Evolutionary conservation across 2,329 filamentous ascomycete species (phyloP).

Genomic region (Colletotrichum sp.): DNA sequence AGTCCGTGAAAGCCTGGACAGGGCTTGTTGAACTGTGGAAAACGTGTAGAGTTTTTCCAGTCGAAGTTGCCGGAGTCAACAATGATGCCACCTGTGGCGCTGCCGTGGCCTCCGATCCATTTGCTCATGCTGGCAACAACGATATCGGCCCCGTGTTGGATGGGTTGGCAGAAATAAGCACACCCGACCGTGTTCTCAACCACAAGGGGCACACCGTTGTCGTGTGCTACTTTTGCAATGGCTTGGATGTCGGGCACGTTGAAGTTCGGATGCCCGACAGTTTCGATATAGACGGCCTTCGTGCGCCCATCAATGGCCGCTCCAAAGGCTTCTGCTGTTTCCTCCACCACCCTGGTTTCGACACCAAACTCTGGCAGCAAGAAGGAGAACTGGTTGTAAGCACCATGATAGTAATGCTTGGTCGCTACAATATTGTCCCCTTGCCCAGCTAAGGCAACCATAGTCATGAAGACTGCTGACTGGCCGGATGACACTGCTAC

Average conservation of each 20-base stretch:
- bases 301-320: background rate
- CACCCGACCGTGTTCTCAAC: conserved; percentile 61
- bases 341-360: background rate
- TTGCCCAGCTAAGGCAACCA: background rate
- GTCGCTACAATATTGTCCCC: background rate
- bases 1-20: background rate
- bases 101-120: conserved; percentile 77
- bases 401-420: background rate
- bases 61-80: conserved; percentile 56
- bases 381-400: background rate
- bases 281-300: background rate
- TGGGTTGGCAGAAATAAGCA: conserved; percentile 69
- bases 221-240: background rate
- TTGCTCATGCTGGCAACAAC: conserved; percentile 76
- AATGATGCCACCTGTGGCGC: conserved; percentile 72
- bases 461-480: background rate
- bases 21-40: background rate
- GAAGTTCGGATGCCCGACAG: background rate
- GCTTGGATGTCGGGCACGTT: background rate
- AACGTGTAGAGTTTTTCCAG: background rate
- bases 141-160: conserved; percentile 73
- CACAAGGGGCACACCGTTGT: background rate
- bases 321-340: background rate
- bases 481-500: background rate
- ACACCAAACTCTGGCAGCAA: background rate